Base-by-base conservation (phyloP, 2,329 filamentous ascomycete genomes). In the Pseudopithomyces maydicus region DNA sequence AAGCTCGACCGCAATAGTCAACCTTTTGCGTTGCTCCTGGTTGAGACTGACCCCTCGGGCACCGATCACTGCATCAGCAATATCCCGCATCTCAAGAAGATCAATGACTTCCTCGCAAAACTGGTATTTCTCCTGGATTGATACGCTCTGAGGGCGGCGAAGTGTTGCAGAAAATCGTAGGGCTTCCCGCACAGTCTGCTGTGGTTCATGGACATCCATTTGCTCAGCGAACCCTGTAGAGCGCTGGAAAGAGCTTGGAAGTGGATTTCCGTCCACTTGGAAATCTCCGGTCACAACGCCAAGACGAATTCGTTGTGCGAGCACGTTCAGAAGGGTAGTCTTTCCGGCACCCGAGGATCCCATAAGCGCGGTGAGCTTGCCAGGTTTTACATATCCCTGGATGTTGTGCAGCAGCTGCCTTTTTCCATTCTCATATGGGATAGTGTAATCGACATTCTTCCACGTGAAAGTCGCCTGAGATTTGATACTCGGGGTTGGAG, bases 331-430 rank as follows among this genome's bases (percentile, higher is more conserved):
- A 3, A 80, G 54, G 1, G 72, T 75, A 2, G 71, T 75, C 48
- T 74, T 76, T 3, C 72, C 72, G 6, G 71, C 71, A 14, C 54
- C 89, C 88, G 41, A 92, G 86, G 79, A 78, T 88, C 92, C 56
- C 71, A 74, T 96, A 1, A 97, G 81, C 33, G 91, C 92, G 7
- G 92, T 97, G 52, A 96, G 77, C 11, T 91, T 96, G 47, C 93
- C 93, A 3, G 93, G 93, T 74, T 95, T 94, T 48, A 97, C 92
- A 87, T 91, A 97, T 19, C 93, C 93, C 62, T 86, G 81, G 5
- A 90, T 83, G 55, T 88, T 80, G 57, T 86, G 80, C 11, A 90
- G 74, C 3, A 89, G 72, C 3, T 71, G 72, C 12, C 79, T 69
- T 44, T 80, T 77, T 2, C 77, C 77, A 33, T 74, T 74, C 17